A percentile compares a stretch with the other conserved stretches of the same genome.
phyloP scores from a whole-genome alignment of 352 stramenopile genomes.

The Phytophthora fragariaefolia region DNA sequence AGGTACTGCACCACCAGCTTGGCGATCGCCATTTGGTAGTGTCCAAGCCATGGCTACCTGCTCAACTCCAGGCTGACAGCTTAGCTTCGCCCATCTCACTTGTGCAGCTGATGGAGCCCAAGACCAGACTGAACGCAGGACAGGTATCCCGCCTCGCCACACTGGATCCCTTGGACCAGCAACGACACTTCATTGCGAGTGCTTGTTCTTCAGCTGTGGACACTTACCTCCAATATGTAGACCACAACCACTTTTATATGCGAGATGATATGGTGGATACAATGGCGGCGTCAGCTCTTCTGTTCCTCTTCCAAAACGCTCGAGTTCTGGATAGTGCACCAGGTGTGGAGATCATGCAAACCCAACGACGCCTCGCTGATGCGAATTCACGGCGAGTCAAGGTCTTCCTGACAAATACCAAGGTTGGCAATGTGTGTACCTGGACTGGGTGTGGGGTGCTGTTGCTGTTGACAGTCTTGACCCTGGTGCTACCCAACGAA shows the following conservation, averaged over 20 bases:
- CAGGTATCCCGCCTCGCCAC: constrained; percentile 23
- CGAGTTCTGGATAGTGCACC: constrained; percentile 36
- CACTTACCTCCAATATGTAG: constrained; percentile 42
- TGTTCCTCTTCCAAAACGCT: constrained; percentile 67
- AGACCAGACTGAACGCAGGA: constrained; percentile 15
- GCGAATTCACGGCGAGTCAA: constrained; percentile 34
- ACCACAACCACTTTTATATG: constrained; percentile 41
- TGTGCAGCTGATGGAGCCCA: constrained; percentile 51
- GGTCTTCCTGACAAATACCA: constrained; percentile 66
- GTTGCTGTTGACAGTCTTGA: constrained; percentile 54
- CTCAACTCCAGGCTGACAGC: constrained; percentile 21
- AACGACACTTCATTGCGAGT: constrained; percentile 1
- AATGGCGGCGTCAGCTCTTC: constrained; percentile 49
- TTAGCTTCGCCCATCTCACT: constrained; percentile 28
- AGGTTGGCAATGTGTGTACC: constrained; percentile 55
- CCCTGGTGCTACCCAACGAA: constrained; percentile 59
- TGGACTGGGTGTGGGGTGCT: constrained; percentile 55
- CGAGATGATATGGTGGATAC: constrained; percentile 36
- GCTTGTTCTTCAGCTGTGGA: constrained; percentile 38
- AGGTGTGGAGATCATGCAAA: constrained; percentile 18
- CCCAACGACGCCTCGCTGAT: constrained; percentile 37
- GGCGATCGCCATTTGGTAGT: constrained; percentile 42
- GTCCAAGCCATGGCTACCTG: constrained; percentile 29
- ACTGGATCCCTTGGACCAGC: constrained; percentile 29
- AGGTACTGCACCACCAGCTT: constrained; percentile 44